Evolutionary conservation across 2,329 filamentous ascomycete genomes (phyloP), one percentile per base, ranked within the genome.

Genomic region (Pseudocercospora cruenta): DNA sequence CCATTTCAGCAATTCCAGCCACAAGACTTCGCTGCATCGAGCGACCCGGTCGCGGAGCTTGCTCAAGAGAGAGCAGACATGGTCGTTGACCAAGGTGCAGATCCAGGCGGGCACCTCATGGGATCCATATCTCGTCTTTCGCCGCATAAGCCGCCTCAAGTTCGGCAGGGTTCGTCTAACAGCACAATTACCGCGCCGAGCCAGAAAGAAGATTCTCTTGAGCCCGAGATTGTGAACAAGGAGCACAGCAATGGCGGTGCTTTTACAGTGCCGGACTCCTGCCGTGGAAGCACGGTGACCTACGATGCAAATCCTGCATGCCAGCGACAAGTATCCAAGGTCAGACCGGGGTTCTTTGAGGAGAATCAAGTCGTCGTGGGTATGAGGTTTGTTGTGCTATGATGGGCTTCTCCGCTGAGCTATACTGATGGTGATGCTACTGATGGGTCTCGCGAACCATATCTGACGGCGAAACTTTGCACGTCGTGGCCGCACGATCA

Each of bases 291-390:
- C 62, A 62, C 67, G 9, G 65, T 75, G 8, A 70, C 60, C 36
- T 77, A 72, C 62, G 31, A 58, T 58, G 71, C 70, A 16, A 58
- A 66, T 2, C 70, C 73, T 10, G 69, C 70, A 24, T 70, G 76
- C 51, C 66, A 81, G 60, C 76, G 81, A 60, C 79, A 82, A 68
- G 71, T 81, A 1, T 73, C 72, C 51, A 75, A 78, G 53, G 78
- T 79, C 66, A 73, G 79, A 62, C 70, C 74, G 24, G 81, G 80
- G 6, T 66, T 74, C 22, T 83, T 82, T 65, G 70, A 69, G 24
- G 81, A 82, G 70, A 75, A 79, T 3, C 74, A 75, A 26, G 73
- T 83, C 36, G 73, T 82, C 10, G 75, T 80, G 22, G 81, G 79
- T 1, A 76, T 81, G 66, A 74, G 81, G 49, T 82, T 81, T 68